phyloP scores from a whole-genome alignment of 306 rosid genomes.

The Lathyrus aphaca region DNA sequence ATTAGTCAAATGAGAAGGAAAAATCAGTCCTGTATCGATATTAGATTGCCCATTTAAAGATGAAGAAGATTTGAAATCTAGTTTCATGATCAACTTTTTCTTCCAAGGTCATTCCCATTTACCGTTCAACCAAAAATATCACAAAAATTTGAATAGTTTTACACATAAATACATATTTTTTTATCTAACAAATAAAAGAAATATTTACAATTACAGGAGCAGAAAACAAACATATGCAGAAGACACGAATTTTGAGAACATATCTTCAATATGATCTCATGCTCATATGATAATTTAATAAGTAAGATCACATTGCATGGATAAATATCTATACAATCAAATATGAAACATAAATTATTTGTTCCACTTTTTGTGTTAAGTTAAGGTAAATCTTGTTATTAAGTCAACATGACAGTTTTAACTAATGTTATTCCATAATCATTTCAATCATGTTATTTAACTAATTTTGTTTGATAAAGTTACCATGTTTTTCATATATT shows the following conservation, averaged over 20 bases:
- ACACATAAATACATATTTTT: not conserved
- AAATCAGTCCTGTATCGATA: conserved; percentile 85
- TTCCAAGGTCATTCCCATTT: conserved; percentile 46
- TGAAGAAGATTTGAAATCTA: conserved; percentile 54
- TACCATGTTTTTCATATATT: no score
- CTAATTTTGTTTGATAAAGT: no score
- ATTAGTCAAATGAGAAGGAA: conserved; percentile 66
- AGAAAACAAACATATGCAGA: conserved; percentile 47
- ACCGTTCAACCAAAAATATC: not conserved
- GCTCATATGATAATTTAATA: no score
- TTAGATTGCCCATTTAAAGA: conserved; percentile 76
- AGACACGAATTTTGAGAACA: conserved; percentile 48
- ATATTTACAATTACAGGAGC: conserved; percentile 40
- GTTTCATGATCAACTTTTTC: conserved; percentile 32
- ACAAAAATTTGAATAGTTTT: not conserved
- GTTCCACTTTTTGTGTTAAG: no score
- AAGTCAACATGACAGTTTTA: no score
- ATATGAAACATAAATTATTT: no score
- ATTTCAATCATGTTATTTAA: no score
- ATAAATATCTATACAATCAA: no score
- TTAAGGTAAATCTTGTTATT: no score
- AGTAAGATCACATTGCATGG: no score
- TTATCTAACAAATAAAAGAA: not conserved
- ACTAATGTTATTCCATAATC: no score
- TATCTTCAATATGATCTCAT: conserved; percentile 39